These are phyloP conservation scores for Rhizophagus clarus DNA, from an alignment of 192 early-diverging fungal species.

Conservation along the genomic window DNA sequence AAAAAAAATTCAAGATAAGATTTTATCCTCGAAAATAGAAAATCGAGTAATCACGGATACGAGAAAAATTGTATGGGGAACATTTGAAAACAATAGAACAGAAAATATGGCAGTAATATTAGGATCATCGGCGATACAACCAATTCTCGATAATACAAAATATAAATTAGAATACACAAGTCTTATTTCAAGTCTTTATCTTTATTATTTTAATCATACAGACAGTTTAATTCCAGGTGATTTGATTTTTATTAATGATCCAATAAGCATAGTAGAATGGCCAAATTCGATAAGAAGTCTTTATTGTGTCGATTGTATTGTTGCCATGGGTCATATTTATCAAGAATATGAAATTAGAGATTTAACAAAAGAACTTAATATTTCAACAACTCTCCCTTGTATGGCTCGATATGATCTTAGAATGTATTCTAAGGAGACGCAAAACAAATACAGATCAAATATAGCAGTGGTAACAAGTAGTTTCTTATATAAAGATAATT, in stretches of 20 bases:
- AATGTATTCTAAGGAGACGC: constrained; percentile 33
- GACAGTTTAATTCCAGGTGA: neutral
- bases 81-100: neutral
- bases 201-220: neutral
- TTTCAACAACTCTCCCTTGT: constrained; percentile 35
- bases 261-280: neutral
- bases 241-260: neutral
- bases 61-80: neutral
- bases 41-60: neutral
- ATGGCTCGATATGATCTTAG: constrained; percentile 33
- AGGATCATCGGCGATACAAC: neutral
- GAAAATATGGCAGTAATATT: neutral
- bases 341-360: neutral
- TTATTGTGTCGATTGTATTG: neutral
- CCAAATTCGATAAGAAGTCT: neutral
- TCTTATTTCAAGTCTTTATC: neutral
- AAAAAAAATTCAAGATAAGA: constrained; percentile 32
- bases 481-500: constrained; percentile 56
- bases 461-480: constrained; percentile 57
- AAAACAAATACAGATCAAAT: constrained; percentile 31
- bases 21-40: constrained; percentile 25
- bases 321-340: neutral
- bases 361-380: neutral
- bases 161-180: neutral
- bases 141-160: neutral